A percentile compares a stretch with the other conserved stretches of the same genome.
Evolutionary conservation across 257 asterid genomes (phyloP).

Genomic region (Catharanthus roseus): DNA sequence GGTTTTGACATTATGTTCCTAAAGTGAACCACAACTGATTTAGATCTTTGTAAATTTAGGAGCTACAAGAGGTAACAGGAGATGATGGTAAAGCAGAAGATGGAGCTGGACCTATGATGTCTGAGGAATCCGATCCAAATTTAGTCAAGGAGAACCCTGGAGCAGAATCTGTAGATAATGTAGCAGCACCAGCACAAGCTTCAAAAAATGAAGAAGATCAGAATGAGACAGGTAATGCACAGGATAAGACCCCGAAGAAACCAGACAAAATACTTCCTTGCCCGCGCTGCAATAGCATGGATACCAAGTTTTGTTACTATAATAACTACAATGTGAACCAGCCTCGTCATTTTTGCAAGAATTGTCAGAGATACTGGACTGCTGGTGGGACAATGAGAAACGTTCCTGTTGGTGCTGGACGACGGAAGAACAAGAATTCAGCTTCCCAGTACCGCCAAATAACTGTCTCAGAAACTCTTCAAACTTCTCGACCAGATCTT

Average conservation of each 20-base stretch:
- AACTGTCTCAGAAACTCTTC: constrained; percentile 42
- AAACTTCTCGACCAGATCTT: constrained; percentile 31
- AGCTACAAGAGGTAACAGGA: constrained; percentile 19
- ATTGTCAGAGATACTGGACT: constrained; percentile 99
- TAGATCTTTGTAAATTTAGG: constrained; percentile 32
- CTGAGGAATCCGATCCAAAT: constrained; percentile 35
- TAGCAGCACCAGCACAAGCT: constrained; percentile 28
- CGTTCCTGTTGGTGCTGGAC: constrained; percentile 96
- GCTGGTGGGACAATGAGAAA: constrained; percentile 99
- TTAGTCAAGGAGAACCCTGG: constrained; percentile 27
- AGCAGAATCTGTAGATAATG: constrained; percentile 31
- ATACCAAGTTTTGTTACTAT: constrained; percentile 90
- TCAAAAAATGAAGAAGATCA: constrained; percentile 50
- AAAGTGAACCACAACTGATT: background rate
- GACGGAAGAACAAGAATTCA: constrained; percentile 77
- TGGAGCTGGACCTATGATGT: constrained; percentile 22
- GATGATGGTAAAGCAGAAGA: constrained; percentile 32
- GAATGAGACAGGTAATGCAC: constrained; percentile 44
- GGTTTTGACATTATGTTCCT: background rate
- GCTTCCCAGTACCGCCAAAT: constrained; percentile 51
- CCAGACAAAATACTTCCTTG: constrained; percentile 90
- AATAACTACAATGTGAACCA: constrained; percentile 94
- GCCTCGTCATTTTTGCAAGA: constrained; percentile 95
- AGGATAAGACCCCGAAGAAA: constrained; percentile 65
- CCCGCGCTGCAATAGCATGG: constrained; percentile 98